Evolutionary conservation across 140 eudicot genomes (phyloP).

Genomic region (Senecio squalidus): DNA sequence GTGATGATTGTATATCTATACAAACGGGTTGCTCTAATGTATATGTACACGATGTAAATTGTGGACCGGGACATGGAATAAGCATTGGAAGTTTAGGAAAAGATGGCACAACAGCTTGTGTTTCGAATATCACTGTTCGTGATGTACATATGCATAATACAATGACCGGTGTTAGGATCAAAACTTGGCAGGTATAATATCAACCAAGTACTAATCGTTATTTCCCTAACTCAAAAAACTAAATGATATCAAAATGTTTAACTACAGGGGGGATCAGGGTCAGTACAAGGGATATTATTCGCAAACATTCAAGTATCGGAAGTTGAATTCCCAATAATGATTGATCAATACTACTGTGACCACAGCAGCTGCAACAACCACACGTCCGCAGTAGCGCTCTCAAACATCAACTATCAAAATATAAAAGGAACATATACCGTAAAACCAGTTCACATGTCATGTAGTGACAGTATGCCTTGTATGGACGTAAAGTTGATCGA

Average conservation of each 20-base stretch:
- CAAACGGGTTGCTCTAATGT: conserved; percentile 96
- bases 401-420: conserved; percentile 72
- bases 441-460: conserved; percentile 88
- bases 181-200: conserved; percentile 98
- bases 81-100: conserved; percentile 93
- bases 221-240: not conserved
- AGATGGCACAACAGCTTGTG: conserved; percentile 82
- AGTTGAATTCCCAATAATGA: conserved; percentile 82
- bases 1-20: conserved; percentile 95
- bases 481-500: conserved; percentile 58
- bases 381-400: conserved; percentile 75
- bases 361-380: conserved; percentile 75
- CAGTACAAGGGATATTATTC: conserved; percentile 69
- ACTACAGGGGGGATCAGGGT: conserved; percentile 90
- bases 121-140: conserved; percentile 83
- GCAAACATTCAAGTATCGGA: conserved; percentile 85
- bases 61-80: conserved; percentile 99
- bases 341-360: conserved; percentile 94
- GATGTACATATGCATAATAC: conserved; percentile 71
- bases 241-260: not conserved
- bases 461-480: conserved; percentile 86
- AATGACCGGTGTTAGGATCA: conserved; percentile 88
- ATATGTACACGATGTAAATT: conserved; percentile 66
- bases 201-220: conserved; percentile 3
- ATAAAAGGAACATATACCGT: conserved; percentile 89